phyloP scores from a whole-genome alignment of 805 yeast species.

The Dipodascus geniculatus region DNA sequence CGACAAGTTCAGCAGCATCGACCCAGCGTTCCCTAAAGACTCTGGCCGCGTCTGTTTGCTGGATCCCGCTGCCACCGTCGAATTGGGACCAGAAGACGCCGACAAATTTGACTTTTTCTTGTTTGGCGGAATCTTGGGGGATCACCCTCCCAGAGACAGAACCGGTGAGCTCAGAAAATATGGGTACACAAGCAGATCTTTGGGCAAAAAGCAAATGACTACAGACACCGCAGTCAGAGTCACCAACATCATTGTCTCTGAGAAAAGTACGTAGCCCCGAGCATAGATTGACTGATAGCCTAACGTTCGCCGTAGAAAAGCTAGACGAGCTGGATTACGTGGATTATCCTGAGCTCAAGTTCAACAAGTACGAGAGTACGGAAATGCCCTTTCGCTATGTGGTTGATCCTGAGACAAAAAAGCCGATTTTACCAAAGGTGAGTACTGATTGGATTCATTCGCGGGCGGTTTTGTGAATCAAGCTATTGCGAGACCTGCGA shows the following conservation, averaged over 20 bases:
- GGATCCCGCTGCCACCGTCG: slow-evolving; percentile 77
- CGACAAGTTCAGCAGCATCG: slow-evolving; percentile 23
- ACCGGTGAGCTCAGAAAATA: slow-evolving; percentile 83
- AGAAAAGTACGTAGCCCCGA: slow-evolving; percentile 28
- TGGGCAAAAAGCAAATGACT: slow-evolving; percentile 89
- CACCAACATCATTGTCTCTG: slow-evolving; percentile 66
- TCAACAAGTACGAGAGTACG: slow-evolving; percentile 78
- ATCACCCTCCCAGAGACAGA: slow-evolving; percentile 78
- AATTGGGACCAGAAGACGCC: slow-evolving; percentile 60
- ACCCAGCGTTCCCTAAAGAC: slow-evolving; percentile 29
- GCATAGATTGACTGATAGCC: background rate
- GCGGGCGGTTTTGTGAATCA: background rate
- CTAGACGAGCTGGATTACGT: slow-evolving; percentile 73
- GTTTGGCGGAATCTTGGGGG: slow-evolving; percentile 94
- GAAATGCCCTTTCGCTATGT: slow-evolving; percentile 97
- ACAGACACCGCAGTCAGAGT: slow-evolving; percentile 96
- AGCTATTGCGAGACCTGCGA: background rate
- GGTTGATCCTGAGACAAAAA: slow-evolving; percentile 38
- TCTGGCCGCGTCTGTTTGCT: slow-evolving; percentile 57
- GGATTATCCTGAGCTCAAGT: slow-evolving; percentile 90
- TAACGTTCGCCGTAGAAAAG: slow-evolving; percentile 15
- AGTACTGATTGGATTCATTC: slow-evolving; percentile 8
- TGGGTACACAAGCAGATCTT: slow-evolving; percentile 77
- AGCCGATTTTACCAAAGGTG: slow-evolving; percentile 71
- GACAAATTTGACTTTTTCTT: slow-evolving; percentile 71